Conservation (phyloP, 73 alveolate species). For the Diophrys sp. region DNA sequence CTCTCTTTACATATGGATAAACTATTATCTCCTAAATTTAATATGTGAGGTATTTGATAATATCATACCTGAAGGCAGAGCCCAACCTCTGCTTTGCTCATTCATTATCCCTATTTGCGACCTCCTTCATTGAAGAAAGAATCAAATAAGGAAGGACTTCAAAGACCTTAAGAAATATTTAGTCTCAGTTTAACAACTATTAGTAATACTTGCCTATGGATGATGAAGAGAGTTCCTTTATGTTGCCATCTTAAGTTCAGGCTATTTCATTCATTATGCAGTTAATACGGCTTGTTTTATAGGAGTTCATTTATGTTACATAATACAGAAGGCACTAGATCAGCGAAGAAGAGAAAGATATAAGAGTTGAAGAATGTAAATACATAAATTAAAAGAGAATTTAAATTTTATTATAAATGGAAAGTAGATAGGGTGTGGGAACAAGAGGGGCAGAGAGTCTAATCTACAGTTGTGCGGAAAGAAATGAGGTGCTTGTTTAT, state of each 20-base stretch:
- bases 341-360: neutral
- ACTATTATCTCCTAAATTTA: slow-evolving; percentile 76
- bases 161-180: neutral
- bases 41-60: slow-evolving; percentile 83
- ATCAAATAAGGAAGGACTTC: slow-evolving; percentile 17
- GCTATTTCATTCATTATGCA: neutral
- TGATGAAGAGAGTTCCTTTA: neutral
- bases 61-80: slow-evolving; percentile 70
- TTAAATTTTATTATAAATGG: too few species aligned
- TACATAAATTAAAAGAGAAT: neutral
- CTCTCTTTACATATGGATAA: slow-evolving; percentile 73
- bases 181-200: neutral
- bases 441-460: too few species aligned
- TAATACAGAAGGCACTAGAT: neutral
- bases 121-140: slow-evolving; percentile 23
- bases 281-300: neutral
- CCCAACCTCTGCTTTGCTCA: slow-evolving; percentile 80
- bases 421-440: too few species aligned
- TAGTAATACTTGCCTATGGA: neutral
- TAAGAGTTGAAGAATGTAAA: neutral
- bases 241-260: neutral
- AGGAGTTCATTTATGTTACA: neutral
- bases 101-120: slow-evolving; percentile 60
- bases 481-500: too few species aligned
- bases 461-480: too few species aligned